phyloP scores from a whole-genome alignment of 2,329 filamentous ascomycete species.

The Geosmithia flava region DNA sequence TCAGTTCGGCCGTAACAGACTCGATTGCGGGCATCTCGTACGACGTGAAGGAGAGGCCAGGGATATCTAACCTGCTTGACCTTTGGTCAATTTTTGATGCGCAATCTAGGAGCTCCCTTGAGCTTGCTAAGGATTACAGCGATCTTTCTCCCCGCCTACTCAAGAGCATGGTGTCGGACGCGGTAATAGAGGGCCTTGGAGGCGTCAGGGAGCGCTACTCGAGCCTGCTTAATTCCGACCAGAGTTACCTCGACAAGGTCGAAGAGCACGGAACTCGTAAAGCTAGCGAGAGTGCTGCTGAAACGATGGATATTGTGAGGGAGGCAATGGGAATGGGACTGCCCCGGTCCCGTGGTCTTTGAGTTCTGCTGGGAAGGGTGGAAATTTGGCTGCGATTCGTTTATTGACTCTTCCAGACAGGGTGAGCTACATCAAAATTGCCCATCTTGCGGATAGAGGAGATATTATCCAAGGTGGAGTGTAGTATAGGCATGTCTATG shows the following conservation, averaged over 20 bases:
- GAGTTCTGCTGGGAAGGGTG: background rate
- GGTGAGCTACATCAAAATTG: background rate
- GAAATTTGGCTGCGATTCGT: background rate
- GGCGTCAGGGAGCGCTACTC: constrained; percentile 45
- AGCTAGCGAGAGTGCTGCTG: constrained; percentile 48
- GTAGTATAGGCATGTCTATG: background rate
- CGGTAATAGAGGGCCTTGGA: constrained; percentile 38
- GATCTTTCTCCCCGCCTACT: constrained; percentile 23
- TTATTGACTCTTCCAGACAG: background rate
- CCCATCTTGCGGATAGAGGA: background rate
- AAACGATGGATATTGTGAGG: constrained; percentile 41
- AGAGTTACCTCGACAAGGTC: constrained; percentile 43
- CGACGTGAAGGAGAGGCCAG: constrained; percentile 57
- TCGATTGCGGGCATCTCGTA: constrained; percentile 55
- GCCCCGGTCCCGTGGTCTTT: background rate
- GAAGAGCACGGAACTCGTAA: constrained; percentile 44
- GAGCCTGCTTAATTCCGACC: constrained; percentile 31
- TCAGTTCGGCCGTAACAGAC: constrained; percentile 69
- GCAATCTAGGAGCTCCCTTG: constrained; percentile 20
- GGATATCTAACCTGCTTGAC: constrained; percentile 77
- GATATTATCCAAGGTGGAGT: background rate
- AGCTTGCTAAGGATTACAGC: constrained; percentile 25
- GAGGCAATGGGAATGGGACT: constrained; percentile 30
- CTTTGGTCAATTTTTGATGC: constrained; percentile 60
- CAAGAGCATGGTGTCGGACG: constrained; percentile 44